Conservation (phyloP, 139 green algal species). For the Tetraselmis striata region DNA sequence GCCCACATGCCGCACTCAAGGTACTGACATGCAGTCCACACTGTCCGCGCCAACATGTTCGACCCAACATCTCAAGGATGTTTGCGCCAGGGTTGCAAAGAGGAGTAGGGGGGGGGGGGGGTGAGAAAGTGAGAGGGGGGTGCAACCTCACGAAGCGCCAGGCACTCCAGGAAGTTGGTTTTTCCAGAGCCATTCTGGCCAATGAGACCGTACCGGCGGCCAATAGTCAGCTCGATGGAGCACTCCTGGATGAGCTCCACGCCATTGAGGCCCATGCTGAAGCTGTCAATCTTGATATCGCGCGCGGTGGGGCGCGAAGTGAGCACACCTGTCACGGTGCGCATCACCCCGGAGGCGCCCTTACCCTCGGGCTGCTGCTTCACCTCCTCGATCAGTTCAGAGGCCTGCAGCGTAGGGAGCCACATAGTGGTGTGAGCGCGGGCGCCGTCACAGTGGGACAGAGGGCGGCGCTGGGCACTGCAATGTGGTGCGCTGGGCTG, state of each 20-base stretch:
- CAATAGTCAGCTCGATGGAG: slow-evolving; percentile 76
- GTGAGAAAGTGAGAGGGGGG: too few species aligned
- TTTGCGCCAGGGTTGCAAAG: too few species aligned
- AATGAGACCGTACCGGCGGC: slow-evolving; percentile 55
- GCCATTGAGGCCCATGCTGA: slow-evolving; percentile 66
- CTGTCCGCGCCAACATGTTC: too few species aligned
- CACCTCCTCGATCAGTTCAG: not conserved
- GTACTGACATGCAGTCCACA: too few species aligned
- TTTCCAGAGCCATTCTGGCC: slow-evolving; percentile 60
- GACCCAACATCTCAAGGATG: too few species aligned
- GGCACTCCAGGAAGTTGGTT: slow-evolving; percentile 35
- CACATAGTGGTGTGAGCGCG: too few species aligned
- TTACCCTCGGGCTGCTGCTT: not conserved
- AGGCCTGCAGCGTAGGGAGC: too few species aligned
- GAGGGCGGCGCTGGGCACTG: too few species aligned
- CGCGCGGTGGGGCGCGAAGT: slow-evolving; percentile 39
- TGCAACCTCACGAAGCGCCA: slow-evolving; percentile 37
- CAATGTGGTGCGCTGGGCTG: too few species aligned
- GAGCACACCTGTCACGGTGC: slow-evolving; percentile 42
- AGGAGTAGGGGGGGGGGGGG: too few species aligned
- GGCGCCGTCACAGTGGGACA: too few species aligned
- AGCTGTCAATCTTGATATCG: slow-evolving; percentile 55
- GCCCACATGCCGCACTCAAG: too few species aligned
- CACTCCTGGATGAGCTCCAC: slow-evolving; percentile 62
- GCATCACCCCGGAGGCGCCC: not conserved